phyloP scores from a whole-genome alignment of 768 basidiomycete species.

The Lepiota brunneoincarnata region DNA sequence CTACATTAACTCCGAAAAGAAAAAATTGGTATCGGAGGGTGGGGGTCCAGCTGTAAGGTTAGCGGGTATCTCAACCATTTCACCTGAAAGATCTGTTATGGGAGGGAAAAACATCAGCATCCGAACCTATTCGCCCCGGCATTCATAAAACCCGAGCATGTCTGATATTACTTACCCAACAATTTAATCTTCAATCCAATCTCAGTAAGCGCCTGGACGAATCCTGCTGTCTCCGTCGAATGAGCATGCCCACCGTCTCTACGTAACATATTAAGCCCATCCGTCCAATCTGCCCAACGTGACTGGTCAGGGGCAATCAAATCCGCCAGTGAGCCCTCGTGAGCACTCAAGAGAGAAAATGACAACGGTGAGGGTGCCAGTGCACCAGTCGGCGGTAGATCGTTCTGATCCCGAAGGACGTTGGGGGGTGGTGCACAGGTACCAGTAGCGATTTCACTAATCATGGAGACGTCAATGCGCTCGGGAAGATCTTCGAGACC shows the following conservation, averaged over 20 bases:
- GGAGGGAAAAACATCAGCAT: slow-evolving; percentile 5
- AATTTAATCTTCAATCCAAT: slow-evolving; percentile 91
- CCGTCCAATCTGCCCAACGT: slow-evolving; percentile 92
- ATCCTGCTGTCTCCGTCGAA: slow-evolving; percentile 82
- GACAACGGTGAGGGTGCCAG: slow-evolving; percentile 64
- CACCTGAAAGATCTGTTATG: slow-evolving; percentile 75
- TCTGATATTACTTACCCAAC: slow-evolving; percentile 51
- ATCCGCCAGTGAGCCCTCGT: slow-evolving; percentile 73
- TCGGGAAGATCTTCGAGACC: slow-evolving; percentile 89
- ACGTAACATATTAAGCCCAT: slow-evolving; percentile 86
- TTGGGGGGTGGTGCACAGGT: slow-evolving; percentile 71
- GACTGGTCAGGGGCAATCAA: slow-evolving; percentile 75
- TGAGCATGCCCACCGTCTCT: slow-evolving; percentile 80
- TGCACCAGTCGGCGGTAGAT: slow-evolving; percentile 52
- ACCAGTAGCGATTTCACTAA: slow-evolving; percentile 77
- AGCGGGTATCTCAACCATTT: slow-evolving; percentile 86
- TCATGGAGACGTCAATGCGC: slow-evolving; percentile 74
- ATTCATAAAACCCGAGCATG: neutral
- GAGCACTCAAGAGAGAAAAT: slow-evolving; percentile 71
- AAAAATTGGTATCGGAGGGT: slow-evolving; percentile 79
- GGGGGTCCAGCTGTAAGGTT: slow-evolving; percentile 75
- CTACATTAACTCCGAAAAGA: slow-evolving; percentile 61
- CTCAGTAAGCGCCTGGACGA: slow-evolving; percentile 84
- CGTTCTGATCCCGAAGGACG: slow-evolving; percentile 57
- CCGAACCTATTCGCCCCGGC: neutral